Base-by-base conservation (phyloP, 2,329 filamentous ascomycete species). In the Pyricularia grisea region DNA sequence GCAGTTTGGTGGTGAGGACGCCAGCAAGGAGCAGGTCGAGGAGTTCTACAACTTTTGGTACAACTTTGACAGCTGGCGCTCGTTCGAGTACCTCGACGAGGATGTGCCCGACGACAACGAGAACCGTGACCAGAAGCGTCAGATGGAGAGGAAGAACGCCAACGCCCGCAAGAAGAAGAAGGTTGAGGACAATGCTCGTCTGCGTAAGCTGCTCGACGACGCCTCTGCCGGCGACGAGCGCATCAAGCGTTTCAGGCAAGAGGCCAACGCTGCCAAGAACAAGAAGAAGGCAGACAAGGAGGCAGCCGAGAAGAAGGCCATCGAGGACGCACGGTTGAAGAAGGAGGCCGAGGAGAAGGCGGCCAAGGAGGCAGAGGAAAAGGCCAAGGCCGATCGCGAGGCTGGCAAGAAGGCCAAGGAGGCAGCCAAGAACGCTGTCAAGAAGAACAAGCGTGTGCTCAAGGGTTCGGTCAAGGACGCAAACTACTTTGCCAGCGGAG, bases 11-110 rank as follows among this genome's bases (percentile, higher is more conserved):
- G 87, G 92, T 77, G 92, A 92, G 73, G 91, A 96, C 73, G 90
- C 92, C 77, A 88, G 88, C 75, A 92, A 94, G 81, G 92, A 96
- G 77, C 90, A 97, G 10, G 95, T 99, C 65, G 94, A 98, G 78
- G 84, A 85, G 68, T 99, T 99, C 81, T 99, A 99, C 88, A 97
- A 99, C 87, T 99, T 98, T 85, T 99, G 92, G 90, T 99, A 98
- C 86, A 96, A 94, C 86, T 97, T 99, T 76, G 95, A 99, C 86
- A 95, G 91, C 80, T 99, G 95, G 95, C 87, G 95, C 71, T 90
- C 92, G 2, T 99, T 99, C 76, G 95, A 99, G 83, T 99, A 99
- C 81, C 91, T 97, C 70, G 95, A 99, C 77, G 95, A 99, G 84
- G 95, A 99, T 78, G 94, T 99, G 33, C 95, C 95, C 60, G 95